These are phyloP conservation scores for Candida tunisiensis DNA, from an alignment of 1,139 yeast species.

Conservation along the genomic window DNA sequence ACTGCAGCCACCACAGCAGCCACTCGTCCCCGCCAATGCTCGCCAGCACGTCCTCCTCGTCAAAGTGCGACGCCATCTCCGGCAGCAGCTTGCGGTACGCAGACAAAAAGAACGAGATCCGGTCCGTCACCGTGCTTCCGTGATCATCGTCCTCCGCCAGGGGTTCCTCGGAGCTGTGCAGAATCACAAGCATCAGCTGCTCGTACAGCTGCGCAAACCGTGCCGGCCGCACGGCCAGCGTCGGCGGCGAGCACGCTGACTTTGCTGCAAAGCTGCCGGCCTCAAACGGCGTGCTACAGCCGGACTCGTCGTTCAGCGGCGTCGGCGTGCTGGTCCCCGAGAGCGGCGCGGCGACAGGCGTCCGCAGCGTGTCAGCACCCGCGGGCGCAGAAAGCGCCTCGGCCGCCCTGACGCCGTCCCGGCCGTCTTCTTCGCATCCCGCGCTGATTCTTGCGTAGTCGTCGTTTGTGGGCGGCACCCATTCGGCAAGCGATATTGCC, in stretches of 20 bases:
- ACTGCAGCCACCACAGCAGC: slow-evolving; percentile 91
- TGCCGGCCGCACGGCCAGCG: no score
- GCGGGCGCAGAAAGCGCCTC: slow-evolving; percentile 1
- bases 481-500: slow-evolving; percentile 76
- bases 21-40: slow-evolving; percentile 63
- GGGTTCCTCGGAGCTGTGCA: slow-evolving; percentile 34
- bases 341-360: no score
- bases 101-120: slow-evolving; percentile 58
- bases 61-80: slow-evolving; percentile 59
- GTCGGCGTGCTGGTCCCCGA: slow-evolving; percentile 6
- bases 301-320: no score
- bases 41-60: slow-evolving; percentile 62
- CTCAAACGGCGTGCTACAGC: no score
- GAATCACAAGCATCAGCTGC: slow-evolving; percentile 53
- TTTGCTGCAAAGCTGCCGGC: slow-evolving; percentile 6
- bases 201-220: slow-evolving; percentile 60
- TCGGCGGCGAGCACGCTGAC: slow-evolving; percentile 7
- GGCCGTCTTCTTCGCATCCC: no score
- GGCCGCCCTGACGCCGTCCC: no score
- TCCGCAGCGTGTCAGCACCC: slow-evolving; percentile 1
- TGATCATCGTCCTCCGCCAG: slow-evolving; percentile 12
- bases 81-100: slow-evolving; percentile 51
- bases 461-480: slow-evolving; percentile 49
- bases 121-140: slow-evolving; percentile 30
- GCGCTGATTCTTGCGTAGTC: slow-evolving; percentile 3